Evolutionary conservation across 306 rosid genomes (phyloP).

Genomic region (Urtica urens): DNA sequence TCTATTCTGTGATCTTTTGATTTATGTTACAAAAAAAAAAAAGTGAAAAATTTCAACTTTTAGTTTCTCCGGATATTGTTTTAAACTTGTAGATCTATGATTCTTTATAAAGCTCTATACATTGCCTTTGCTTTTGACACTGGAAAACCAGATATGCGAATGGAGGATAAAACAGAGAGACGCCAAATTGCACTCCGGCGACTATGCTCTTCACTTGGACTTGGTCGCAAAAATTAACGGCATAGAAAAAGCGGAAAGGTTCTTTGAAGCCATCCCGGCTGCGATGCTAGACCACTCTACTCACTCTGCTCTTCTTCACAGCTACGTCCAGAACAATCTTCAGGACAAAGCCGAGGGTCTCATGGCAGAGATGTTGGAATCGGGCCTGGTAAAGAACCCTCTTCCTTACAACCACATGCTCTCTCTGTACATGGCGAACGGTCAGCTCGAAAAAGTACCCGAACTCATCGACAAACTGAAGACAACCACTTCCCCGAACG

Average conservation of each 20-base stretch:
- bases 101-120: too few species aligned
- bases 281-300: slow-evolving; percentile 32
- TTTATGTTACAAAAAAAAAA: too few species aligned
- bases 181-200: slow-evolving; percentile 59
- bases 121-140: slow-evolving; percentile 6
- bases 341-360: slow-evolving; percentile 68
- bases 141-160: slow-evolving; percentile 58
- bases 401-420: slow-evolving; percentile 82
- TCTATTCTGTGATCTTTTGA: too few species aligned
- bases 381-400: slow-evolving; percentile 45
- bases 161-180: slow-evolving; percentile 78
- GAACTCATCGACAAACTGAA: slow-evolving; percentile 44
- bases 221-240: slow-evolving; percentile 88
- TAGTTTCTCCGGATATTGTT: too few species aligned
- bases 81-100: too few species aligned
- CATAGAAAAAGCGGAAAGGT: slow-evolving; percentile 65
- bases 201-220: slow-evolving; percentile 86
- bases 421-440: slow-evolving; percentile 50
- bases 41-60: too few species aligned
- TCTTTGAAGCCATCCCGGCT: slow-evolving; percentile 82
- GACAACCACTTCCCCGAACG: slow-evolving; percentile 48
- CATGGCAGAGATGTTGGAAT: slow-evolving; percentile 65
- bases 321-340: slow-evolving; percentile 54
- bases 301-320: slow-evolving; percentile 69
- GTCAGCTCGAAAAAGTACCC: slow-evolving; percentile 53